Evolutionary conservation across 257 asterid genomes (phyloP), one percentile per base, ranked within the genome.

Genomic region (Solanum habrochaites): DNA sequence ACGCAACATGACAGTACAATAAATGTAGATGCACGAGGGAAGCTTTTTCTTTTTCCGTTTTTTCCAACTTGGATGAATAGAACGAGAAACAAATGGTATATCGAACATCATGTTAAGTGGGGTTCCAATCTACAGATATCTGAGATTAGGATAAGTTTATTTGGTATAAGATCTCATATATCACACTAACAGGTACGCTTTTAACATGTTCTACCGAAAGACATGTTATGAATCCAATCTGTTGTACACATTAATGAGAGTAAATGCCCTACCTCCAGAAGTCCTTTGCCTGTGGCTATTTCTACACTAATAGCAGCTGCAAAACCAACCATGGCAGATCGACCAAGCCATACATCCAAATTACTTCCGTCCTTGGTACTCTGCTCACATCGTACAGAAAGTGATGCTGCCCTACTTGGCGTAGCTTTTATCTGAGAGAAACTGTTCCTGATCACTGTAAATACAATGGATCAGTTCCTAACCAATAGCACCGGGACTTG

Each of bases 301-400:
- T 95, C 99, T 70, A 95, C 94, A 85, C 89, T 94, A 83, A 97
- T 85, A 77, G 95, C 97, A 47, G 91, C 90, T 45, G 98, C 98
- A 90, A 96, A 96, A 77, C 98, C 96, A 87, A 92, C 49, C 99
- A 97, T 97, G 27, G 99, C 98, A 3, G 95, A 73, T 58, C 98
- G 93, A 47, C 99, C 99, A 43, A 94, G 93, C 98, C 99, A 97
- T 82, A 95, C 90, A 49, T 97, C 98, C 87, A 97, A 73, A 83
- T 95, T 90, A 83, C 83, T 85, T 40, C 95, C 94, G 3, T 88
- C 95, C 69, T 96, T 91, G 62, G 92, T 87, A 88, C 92, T 92
- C 95, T 93, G 99, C 90, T 93, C 98, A 47, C 98, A 95, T 91
- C 93, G 91, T 83, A 96, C 85, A 39, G 94, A 87, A 43, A 91